These are phyloP conservation scores for Verticillium isaacii DNA, from an alignment of 2,329 filamentous ascomycete species.

Conservation along the genomic window DNA sequence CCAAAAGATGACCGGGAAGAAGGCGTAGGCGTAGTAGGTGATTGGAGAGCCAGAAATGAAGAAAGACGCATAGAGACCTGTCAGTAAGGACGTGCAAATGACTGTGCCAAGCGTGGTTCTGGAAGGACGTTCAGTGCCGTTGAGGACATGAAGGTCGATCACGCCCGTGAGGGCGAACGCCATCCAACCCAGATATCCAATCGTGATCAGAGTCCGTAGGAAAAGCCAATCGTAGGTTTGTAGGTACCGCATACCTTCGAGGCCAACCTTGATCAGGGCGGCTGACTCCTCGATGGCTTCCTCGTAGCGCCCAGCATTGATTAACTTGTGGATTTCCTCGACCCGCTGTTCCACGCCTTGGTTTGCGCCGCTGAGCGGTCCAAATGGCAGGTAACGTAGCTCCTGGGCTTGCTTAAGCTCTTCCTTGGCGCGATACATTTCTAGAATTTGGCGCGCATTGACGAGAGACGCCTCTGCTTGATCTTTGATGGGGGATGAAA, in stretches of 20 bases:
- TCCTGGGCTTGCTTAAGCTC: conserved; percentile 71
- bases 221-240: conserved; percentile 99
- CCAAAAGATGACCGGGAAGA: conserved; percentile 95
- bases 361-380: conserved; percentile 59
- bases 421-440: conserved; percentile 96
- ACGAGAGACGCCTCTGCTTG: conserved; percentile 82
- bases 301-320: conserved; percentile 61
- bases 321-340: conserved; percentile 61
- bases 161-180: conserved; percentile 86
- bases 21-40: conserved; percentile 85
- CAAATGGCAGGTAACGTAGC: conserved; percentile 73
- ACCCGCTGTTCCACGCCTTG: conserved; percentile 64
- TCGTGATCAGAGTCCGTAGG: conserved; percentile 78
- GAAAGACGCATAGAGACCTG: conserved; percentile 73
- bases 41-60: conserved; percentile 71
- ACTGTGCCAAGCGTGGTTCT: conserved; percentile 55
- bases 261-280: conserved; percentile 67
- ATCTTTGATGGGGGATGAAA: conserved; percentile 65
- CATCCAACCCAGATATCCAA: conserved; percentile 94
- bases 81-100: conserved; percentile 72
- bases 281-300: conserved; percentile 77
- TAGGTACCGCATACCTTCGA: conserved; percentile 84
- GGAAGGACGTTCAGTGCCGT: conserved; percentile 60
- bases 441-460: conserved; percentile 82
- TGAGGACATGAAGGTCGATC: conserved; percentile 80